Evolutionary conservation across 495 filamentous ascomycete species (phyloP).

Genomic region (Thermochaetoides thermophila): DNA sequence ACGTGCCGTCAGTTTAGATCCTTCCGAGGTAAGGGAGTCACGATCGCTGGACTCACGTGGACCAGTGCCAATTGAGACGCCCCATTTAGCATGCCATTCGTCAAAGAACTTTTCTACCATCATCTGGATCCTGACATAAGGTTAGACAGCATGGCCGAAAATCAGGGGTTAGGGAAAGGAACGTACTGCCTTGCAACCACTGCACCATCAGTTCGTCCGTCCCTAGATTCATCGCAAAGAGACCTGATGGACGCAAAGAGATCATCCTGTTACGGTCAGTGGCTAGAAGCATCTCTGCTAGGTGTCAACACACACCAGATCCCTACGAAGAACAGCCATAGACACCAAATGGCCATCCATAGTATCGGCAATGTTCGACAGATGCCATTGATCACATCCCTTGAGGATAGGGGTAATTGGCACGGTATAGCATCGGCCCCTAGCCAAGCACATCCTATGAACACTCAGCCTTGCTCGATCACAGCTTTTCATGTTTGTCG

Average conservation of each 20-base stretch:
- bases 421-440: constrained; percentile 52
- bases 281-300: too few species aligned
- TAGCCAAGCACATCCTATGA: constrained; percentile 50
- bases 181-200: constrained; percentile 42
- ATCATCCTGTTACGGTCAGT: constrained; percentile 45
- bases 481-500: too few species aligned
- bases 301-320: constrained; percentile 46
- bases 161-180: neutral
- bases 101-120: constrained; percentile 49
- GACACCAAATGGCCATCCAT: constrained; percentile 56
- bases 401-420: constrained; percentile 48
- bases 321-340: constrained; percentile 50
- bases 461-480: too few species aligned
- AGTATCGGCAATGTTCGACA: constrained; percentile 43
- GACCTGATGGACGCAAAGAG: constrained; percentile 44
- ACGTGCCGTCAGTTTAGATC: neutral
- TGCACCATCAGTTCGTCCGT: constrained; percentile 31
- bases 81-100: constrained; percentile 47
- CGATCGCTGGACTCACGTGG: constrained; percentile 27
- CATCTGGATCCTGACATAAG: constrained; percentile 43
- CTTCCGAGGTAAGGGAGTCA: neutral
- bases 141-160: too few species aligned
- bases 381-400: constrained; percentile 53
- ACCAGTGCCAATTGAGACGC: constrained; percentile 41
- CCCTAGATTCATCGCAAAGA: constrained; percentile 43